These are phyloP conservation scores for Plantago ovata DNA, from an alignment of 257 asterid species.

Conservation along the genomic window DNA sequence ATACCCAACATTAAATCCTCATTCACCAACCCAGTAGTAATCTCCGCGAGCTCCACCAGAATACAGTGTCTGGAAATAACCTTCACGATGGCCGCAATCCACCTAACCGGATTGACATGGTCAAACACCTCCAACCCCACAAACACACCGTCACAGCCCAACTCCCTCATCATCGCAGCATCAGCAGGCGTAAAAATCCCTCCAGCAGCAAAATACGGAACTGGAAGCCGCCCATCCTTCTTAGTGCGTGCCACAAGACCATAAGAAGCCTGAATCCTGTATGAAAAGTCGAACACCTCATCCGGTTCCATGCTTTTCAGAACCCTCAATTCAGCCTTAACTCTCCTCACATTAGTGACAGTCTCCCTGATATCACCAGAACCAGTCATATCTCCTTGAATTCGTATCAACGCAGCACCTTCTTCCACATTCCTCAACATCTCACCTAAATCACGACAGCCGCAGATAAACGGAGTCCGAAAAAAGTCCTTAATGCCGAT, in stretches of 20 bases:
- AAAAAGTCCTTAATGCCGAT: no score
- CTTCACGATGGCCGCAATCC: constrained; percentile 56
- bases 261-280: constrained; percentile 24
- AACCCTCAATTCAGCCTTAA: constrained; percentile 62
- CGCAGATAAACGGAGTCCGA: no score
- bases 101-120: constrained; percentile 49
- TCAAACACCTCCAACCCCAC: constrained; percentile 52
- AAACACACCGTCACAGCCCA: no score
- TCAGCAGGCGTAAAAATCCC: constrained; percentile 77
- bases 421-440: constrained; percentile 48
- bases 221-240: constrained; percentile 88
- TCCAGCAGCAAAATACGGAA: constrained; percentile 79
- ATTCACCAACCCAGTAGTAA: constrained; percentile 65
- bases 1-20: no score
- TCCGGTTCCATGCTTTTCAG: constrained; percentile 78
- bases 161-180: no score
- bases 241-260: constrained; percentile 38
- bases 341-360: constrained; percentile 60
- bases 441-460: no score
- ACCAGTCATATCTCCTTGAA: constrained; percentile 52
- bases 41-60: constrained; percentile 42
- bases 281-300: constrained; percentile 66
- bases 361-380: constrained; percentile 48
- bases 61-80: no score
- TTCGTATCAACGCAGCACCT: constrained; percentile 75